phyloP scores from a whole-genome alignment of 352 stramenopile species.

The Aphanomyces euteiches region DNA sequence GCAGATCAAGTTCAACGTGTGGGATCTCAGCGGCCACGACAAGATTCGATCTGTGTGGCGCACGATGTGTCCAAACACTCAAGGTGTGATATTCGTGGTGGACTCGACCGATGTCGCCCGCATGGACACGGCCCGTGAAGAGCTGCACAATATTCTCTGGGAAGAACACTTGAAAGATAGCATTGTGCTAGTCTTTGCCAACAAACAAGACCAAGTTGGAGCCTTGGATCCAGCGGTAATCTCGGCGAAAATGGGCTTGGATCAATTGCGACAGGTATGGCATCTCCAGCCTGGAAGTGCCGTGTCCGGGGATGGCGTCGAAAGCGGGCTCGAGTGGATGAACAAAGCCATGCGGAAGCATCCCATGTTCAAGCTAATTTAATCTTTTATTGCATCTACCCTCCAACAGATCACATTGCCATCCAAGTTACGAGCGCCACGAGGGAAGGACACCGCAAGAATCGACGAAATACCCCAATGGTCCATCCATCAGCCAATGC shows the following conservation, averaged over 20 bases:
- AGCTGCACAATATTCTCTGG: conserved; percentile 12
- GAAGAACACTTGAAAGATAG: conserved; percentile 17
- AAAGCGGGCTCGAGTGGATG: conserved; percentile 19
- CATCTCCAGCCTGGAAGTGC: conserved; percentile 20
- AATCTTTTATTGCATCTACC: too few relatives aligned
- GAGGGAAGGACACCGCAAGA: too few relatives aligned
- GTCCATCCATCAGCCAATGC: too few relatives aligned
- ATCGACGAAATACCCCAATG: too few relatives aligned
- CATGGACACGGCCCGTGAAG: conserved; percentile 27
- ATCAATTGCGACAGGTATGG: conserved; percentile 22
- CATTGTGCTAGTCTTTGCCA: conserved; percentile 25
- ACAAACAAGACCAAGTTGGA: conserved; percentile 25
- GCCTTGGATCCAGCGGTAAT: conserved; percentile 15
- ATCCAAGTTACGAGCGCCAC: too few relatives aligned
- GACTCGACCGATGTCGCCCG: conserved; percentile 31
- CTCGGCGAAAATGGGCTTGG: conserved; percentile 21
- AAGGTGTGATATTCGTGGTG: conserved; percentile 33
- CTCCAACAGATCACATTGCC: too few relatives aligned
- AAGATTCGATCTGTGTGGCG: conserved; percentile 27
- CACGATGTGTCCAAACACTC: conserved; percentile 19
- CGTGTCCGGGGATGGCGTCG: neutral
- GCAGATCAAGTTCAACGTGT: conserved; percentile 30
- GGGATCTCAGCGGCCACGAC: conserved; percentile 34
- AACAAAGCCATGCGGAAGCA: conserved; percentile 4
- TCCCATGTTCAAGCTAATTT: neutral